Evolutionary conservation across 192 early-diverging fungal species (phyloP).

Genomic region (Dissophora ornata): DNA sequence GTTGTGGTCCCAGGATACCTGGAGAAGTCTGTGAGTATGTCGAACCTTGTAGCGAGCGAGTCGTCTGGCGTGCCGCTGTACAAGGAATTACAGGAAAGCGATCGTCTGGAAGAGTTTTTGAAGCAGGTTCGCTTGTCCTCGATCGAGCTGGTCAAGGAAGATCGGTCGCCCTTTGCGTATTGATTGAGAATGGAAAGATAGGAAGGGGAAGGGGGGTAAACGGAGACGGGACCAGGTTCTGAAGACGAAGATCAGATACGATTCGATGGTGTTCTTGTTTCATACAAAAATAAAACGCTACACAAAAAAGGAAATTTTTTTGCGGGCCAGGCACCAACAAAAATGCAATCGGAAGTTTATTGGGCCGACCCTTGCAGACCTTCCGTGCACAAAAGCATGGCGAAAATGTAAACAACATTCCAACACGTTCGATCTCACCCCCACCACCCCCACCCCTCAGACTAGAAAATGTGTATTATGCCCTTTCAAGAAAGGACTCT

Average conservation of each 20-base stretch:
- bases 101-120: constrained; percentile 61
- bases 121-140: constrained; percentile 60
- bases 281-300: neutral
- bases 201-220: too few relatives aligned
- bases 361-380: too few relatives aligned
- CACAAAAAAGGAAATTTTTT: constrained; percentile 11
- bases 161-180: constrained; percentile 33
- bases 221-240: too few relatives aligned
- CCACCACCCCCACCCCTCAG: too few relatives aligned
- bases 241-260: too few relatives aligned
- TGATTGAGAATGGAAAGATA: neutral
- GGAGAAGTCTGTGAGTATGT: constrained; percentile 58
- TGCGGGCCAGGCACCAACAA: neutral
- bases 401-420: too few relatives aligned
- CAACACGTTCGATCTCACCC: too few relatives aligned
- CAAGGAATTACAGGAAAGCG: constrained; percentile 55
- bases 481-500: too few relatives aligned
- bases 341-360: too few relatives aligned
- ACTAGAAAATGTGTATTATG: too few relatives aligned
- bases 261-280: neutral
- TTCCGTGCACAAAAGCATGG: too few relatives aligned
- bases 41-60: constrained; percentile 66
- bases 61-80: constrained; percentile 59
- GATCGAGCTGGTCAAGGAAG: constrained; percentile 30
- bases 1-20: constrained; percentile 59